phyloP scores from a whole-genome alignment of 148 eudicot species.

The Vaccinium darrowii region DNA sequence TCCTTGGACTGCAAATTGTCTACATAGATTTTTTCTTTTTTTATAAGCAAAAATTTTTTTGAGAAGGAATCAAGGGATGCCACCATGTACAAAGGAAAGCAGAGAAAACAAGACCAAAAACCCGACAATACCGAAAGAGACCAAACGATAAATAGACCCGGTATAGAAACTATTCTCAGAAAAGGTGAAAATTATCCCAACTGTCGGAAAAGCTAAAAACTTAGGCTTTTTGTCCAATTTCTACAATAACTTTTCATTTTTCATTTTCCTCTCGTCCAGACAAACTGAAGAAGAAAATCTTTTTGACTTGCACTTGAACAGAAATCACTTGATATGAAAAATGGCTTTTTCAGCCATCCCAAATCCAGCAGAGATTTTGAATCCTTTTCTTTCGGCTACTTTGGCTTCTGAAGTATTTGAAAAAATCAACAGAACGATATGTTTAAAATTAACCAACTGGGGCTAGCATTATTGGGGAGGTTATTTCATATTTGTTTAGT shows the following conservation, averaged over 20 bases:
- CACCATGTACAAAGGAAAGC: too few relatives aligned
- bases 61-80: too few relatives aligned
- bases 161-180: neutral
- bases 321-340: neutral
- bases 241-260: neutral
- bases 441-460: too few relatives aligned
- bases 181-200: neutral
- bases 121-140: too few relatives aligned
- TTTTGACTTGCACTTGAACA: neutral
- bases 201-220: neutral
- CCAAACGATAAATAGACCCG: too few relatives aligned
- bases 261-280: neutral
- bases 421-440: neutral
- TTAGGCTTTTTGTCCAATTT: neutral
- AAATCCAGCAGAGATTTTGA: neutral
- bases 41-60: too few relatives aligned
- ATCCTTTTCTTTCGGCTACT: neutral
- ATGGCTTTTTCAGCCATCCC: neutral
- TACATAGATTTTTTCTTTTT: too few relatives aligned
- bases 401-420: neutral
- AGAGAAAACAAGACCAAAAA: too few relatives aligned
- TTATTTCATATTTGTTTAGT: too few relatives aligned
- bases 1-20: neutral
- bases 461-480: too few relatives aligned
- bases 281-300: neutral